Evolutionary conservation across 2,329 filamentous ascomycete species (phyloP), one percentile per base, ranked within the genome.

Genomic region (Nemania sp.): DNA sequence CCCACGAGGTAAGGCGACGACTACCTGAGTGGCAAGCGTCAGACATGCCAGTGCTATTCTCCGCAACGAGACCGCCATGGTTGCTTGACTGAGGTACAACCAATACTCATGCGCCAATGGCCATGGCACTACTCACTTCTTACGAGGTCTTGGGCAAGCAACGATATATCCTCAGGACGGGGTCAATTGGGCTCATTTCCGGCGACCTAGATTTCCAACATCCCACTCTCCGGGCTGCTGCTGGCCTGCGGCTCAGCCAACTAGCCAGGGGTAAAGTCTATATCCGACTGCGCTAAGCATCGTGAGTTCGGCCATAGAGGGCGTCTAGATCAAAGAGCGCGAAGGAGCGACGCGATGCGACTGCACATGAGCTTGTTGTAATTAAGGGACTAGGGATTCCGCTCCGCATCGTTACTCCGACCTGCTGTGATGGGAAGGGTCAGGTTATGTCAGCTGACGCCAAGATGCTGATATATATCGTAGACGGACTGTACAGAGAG

Each of bases 401-500:
- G 41, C 41, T 45, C 41, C 41, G 41, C 41, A 20, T 45, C 41
- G 20, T 45, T n/a, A 45, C 41, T 45, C 6, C 20, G 18, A 45
- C 41, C 41, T 45, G 41, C 41, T 45, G 41, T 45, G 41, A 45
- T 45, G 41, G 41, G 15, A 45, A 45, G 38, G 13, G 18, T 43
- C 38, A 43, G 38, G 38, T 43, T 43, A 43, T 43, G 38, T 43
- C 38, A n/a, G 38, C 38, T 43, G 38, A 43, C 38, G 38, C 38
- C 38, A 43, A 43, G 38, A 43, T 43, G 38, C 11, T 43, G 18
- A 43, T 43, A 43, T 43, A 43, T 43, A 43, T 43, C 18, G 18
- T 18, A 43, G 38, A 43, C 38, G 38, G 11, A n/a, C 13, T 43
- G 8, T 13, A 43, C 38, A 15, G 38, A 18, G 13, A n/a, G 13